Percentiles rank a stretch among this genome's conserved stretches.
These are phyloP conservation scores for Sordariomycetes sp. DNA, from an alignment of 2,329 filamentous ascomycete species.

Conservation along the genomic window DNA sequence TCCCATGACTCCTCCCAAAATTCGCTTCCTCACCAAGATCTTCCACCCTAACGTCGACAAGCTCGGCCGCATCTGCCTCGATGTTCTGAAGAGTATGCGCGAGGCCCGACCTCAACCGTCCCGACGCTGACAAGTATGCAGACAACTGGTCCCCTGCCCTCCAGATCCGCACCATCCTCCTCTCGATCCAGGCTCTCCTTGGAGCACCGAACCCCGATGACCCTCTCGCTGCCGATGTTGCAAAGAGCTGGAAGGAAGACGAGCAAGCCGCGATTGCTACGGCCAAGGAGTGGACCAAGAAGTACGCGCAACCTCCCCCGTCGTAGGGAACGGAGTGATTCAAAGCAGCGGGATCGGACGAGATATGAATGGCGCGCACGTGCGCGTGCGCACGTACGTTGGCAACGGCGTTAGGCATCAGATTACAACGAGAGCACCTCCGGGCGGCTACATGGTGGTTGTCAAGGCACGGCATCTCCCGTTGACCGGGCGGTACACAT, in stretches of 20 bases:
- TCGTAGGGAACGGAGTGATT: no score
- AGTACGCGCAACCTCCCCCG: constrained; percentile 58
- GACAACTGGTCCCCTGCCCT: constrained; percentile 98
- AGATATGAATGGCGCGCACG: no score
- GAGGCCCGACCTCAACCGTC: not conserved
- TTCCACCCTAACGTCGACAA: constrained; percentile 99
- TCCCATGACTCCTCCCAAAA: constrained; percentile 97
- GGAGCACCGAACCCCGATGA: constrained; percentile 97
- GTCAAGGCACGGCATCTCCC: no score
- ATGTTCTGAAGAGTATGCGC: constrained; percentile 84
- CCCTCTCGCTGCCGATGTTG: constrained; percentile 94
- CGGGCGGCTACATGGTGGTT: no score
- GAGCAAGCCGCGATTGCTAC: constrained; percentile 87
- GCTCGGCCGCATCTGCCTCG: constrained; percentile 90
- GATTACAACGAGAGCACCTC: no score
- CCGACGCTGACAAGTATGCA: constrained; percentile 24
- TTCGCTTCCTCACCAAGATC: constrained; percentile 97
- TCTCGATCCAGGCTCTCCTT: constrained; percentile 93
- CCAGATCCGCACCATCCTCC: constrained; percentile 95
- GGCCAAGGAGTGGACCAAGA: constrained; percentile 83
- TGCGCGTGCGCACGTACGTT: no score
- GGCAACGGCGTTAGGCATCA: no score
- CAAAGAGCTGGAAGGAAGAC: constrained; percentile 96
- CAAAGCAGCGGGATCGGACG: no score
- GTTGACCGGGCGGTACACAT: no score